Evolutionary conservation across 495 filamentous ascomycete genomes (phyloP).

Genomic region (Poronia punctata): DNA sequence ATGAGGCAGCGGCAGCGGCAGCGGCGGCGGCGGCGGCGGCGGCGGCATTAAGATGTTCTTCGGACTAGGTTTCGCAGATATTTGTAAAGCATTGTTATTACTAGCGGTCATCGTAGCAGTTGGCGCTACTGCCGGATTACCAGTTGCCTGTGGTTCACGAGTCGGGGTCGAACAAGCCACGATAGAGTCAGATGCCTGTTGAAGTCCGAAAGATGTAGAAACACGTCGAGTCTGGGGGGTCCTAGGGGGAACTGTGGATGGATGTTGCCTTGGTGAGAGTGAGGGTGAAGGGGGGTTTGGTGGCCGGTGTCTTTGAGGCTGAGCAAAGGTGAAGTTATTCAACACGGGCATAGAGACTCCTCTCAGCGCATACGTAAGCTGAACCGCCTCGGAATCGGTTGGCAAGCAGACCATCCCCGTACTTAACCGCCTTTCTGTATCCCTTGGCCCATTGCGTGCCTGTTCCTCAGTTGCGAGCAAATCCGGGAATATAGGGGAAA

Average conservation of each 20-base stretch:
- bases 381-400: slow-evolving; percentile 17
- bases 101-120: too few species aligned
- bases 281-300: slow-evolving; percentile 21
- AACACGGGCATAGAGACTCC: slow-evolving; percentile 28
- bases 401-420: slow-evolving; percentile 28
- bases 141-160: too few species aligned
- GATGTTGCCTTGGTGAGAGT: slow-evolving; percentile 28
- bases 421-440: slow-evolving; percentile 24
- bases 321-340: slow-evolving; percentile 19
- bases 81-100: too few species aligned
- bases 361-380: slow-evolving; percentile 16
- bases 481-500: too few species aligned
- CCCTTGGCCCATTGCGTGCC: slow-evolving; percentile 5
- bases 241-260: slow-evolving; percentile 10
- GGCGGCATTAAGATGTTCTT: too few species aligned
- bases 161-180: too few species aligned
- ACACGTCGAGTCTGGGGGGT: slow-evolving; percentile 1
- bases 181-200: background rate
- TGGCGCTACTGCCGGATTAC: too few species aligned
- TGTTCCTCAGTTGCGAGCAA: too few species aligned
- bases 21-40: too few species aligned
- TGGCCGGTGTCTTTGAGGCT: slow-evolving; percentile 19
- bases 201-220: background rate
- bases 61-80: too few species aligned
- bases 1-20: slow-evolving; percentile 18